These are phyloP conservation scores for Colletotrichum lini DNA, from an alignment of 2,329 filamentous ascomycete genomes.

Conservation along the genomic window DNA sequence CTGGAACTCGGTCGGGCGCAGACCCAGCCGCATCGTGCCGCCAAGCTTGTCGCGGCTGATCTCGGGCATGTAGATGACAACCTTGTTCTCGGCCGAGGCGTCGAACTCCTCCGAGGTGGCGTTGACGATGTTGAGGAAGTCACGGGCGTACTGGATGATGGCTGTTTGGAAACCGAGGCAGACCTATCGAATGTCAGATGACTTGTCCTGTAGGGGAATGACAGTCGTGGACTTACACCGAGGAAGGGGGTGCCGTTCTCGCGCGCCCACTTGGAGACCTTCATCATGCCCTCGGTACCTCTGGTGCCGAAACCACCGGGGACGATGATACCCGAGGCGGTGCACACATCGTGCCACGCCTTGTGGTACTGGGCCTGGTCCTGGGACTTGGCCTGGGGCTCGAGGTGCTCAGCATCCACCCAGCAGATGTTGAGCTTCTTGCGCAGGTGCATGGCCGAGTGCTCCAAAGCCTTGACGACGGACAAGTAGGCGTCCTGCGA, in stretches of 20 bases:
- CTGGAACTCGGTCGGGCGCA: conserved; percentile 83
- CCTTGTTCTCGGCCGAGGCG: conserved; percentile 72
- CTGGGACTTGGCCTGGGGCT: conserved; percentile 71
- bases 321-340: conserved; percentile 76
- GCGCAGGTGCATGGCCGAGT: conserved; percentile 88
- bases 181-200: conserved; percentile 59
- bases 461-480: conserved; percentile 89
- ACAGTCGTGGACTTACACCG: conserved; percentile 58
- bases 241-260: conserved; percentile 86
- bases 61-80: conserved; percentile 95
- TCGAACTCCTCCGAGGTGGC: conserved; percentile 71
- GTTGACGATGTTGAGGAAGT: conserved; percentile 75
- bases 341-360: conserved; percentile 86
- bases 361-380: conserved; percentile 84
- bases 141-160: conserved; percentile 88
- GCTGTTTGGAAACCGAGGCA: conserved; percentile 95
- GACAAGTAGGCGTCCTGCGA: conserved; percentile 90
- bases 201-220: not conserved
- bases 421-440: conserved; percentile 85
- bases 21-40: conserved; percentile 89
- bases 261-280: conserved; percentile 88
- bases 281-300: conserved; percentile 92
- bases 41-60: conserved; percentile 82
- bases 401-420: conserved; percentile 89
- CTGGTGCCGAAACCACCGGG: conserved; percentile 86